Base-by-base conservation (phyloP, 371 early-diverging fungal genomes). In the Apophysomyces ossiformis region DNA sequence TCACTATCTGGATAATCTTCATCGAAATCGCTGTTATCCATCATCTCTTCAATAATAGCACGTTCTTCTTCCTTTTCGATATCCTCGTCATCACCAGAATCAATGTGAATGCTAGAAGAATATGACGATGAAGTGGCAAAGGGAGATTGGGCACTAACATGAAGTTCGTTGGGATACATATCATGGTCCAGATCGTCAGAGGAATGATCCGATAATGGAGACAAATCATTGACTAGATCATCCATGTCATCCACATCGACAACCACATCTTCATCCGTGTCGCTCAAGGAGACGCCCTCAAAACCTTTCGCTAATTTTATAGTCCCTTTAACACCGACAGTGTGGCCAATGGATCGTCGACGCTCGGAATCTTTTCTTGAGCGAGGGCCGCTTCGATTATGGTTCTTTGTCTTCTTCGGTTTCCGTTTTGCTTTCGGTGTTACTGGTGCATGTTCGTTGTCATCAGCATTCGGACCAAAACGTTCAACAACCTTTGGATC, bases 61-160 rank as follows among this genome's bases (percentile, higher is more conserved):
- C 61, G 64, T 63, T 80, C 78, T 62, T 83, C 81, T 43, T 68
- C 73, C 37, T 70, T 61, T 57, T 83, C 83, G 16, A 78, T 68
- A 46, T 77, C 74, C 26, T 78, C 81, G 60, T 78, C 78, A 35
- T 80, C 83, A 8, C 75, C 83, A 2, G 77, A 80, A 57, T 78
- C 81, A 21, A 83, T 72, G 46, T 77, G 78, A 6, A 72, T 70
- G 59, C 76, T 77, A 0, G 76, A 74, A 4, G 60, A 56, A 13
- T 69, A 72, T 2, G 70, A 64, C 7, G 63, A 68, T 5, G 67
- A 58, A 16, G 41, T 41, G 41, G 21, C 60, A n/a, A 32, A 21
- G 37, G 36, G 54, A 41, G 46, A 61, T 1, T 4, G 61, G 7
- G n/a, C 46, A 57, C 41, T 41, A 4, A 43, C 5, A 41, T 62